A percentile compares a stretch with the other conserved stretches of the same genome.
These are phyloP conservation scores for Emergomyces orientalis DNA, from an alignment of 2,329 filamentous ascomycete genomes.

Conservation along the genomic window DNA sequence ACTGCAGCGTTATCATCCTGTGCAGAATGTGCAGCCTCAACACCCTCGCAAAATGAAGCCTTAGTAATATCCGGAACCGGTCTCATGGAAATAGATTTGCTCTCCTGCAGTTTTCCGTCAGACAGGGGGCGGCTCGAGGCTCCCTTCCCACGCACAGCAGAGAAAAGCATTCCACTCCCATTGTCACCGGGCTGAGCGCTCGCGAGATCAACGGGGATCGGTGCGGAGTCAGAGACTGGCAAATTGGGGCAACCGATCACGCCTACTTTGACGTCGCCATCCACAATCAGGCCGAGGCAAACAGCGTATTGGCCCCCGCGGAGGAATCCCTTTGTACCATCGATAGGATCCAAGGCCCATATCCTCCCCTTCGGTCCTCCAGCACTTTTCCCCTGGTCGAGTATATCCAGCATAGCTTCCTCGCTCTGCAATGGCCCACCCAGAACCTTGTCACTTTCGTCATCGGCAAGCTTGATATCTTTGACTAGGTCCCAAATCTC, in stretches of 20 bases:
- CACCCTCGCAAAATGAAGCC: slow-evolving; percentile 92
- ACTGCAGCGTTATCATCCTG: slow-evolving; percentile 83
- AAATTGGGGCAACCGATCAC: slow-evolving; percentile 94
- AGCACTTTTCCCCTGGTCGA: slow-evolving; percentile 44
- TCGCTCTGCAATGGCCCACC: slow-evolving; percentile 59
- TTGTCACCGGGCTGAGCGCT: slow-evolving; percentile 62
- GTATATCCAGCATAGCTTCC: slow-evolving; percentile 51
- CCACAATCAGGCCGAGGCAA: slow-evolving; percentile 81
- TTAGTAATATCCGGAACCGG: slow-evolving; percentile 61
- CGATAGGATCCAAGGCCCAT: slow-evolving; percentile 95
- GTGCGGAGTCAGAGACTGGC: slow-evolving; percentile 69
- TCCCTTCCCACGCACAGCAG: slow-evolving; percentile 68
- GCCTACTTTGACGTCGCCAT: slow-evolving; percentile 87
- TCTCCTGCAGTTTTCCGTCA: slow-evolving; percentile 33
- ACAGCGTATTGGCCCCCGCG: slow-evolving; percentile 95
- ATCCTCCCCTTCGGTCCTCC: slow-evolving; percentile 49
- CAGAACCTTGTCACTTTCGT: slow-evolving; percentile 54
- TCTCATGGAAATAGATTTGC: slow-evolving; percentile 69
- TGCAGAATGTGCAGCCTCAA: slow-evolving; percentile 84
- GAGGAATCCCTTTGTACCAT: slow-evolving; percentile 95
- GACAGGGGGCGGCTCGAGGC: slow-evolving; percentile 71
- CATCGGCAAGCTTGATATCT: slow-evolving; percentile 59
- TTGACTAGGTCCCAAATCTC: slow-evolving; percentile 80
- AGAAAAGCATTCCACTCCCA: slow-evolving; percentile 79
- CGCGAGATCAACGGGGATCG: slow-evolving; percentile 62